Evolutionary conservation across 495 filamentous ascomycete species (phyloP).

Genomic region (Beverwykella pulmonaria): DNA sequence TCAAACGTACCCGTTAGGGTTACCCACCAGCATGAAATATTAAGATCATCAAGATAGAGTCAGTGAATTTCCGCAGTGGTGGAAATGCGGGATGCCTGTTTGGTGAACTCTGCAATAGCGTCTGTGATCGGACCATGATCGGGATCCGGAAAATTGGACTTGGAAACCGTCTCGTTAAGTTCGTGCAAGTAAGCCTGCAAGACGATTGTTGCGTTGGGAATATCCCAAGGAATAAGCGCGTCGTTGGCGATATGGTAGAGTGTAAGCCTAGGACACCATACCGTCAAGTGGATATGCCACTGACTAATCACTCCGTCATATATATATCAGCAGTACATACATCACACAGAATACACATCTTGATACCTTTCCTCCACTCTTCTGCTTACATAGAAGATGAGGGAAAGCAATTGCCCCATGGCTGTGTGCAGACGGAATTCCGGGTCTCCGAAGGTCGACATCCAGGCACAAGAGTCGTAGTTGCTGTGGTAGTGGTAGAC

Average conservation of each 20-base stretch:
- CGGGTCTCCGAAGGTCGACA: conserved; percentile 40
- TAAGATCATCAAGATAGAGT: no score
- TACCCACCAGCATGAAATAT: no score
- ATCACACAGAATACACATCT: no score
- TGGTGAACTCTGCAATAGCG: conserved; percentile 24
- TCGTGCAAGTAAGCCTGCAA: conserved; percentile 28
- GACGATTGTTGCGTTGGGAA: conserved; percentile 26
- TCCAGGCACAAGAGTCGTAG: conserved; percentile 42
- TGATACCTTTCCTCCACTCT: no score
- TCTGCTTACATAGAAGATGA: no score
- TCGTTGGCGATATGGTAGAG: conserved; percentile 46
- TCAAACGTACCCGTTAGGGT: no score
- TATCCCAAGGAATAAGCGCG: conserved; percentile 45
- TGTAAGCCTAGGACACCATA: no score
- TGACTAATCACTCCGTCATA: no score
- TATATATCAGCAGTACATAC: no score
- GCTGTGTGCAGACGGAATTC: conserved; percentile 37
- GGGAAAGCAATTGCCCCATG: conserved; percentile 40
- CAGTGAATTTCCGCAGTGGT: conserved; percentile 14
- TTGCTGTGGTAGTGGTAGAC: conserved; percentile 44
- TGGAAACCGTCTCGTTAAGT: conserved; percentile 26
- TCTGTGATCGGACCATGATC: conserved; percentile 7
- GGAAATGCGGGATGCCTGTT: conserved; percentile 18
- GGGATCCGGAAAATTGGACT: conserved; percentile 25
- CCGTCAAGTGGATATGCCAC: no score